Evolutionary conservation across 306 rosid species (phyloP).

Genomic region (Myrica gale): DNA sequence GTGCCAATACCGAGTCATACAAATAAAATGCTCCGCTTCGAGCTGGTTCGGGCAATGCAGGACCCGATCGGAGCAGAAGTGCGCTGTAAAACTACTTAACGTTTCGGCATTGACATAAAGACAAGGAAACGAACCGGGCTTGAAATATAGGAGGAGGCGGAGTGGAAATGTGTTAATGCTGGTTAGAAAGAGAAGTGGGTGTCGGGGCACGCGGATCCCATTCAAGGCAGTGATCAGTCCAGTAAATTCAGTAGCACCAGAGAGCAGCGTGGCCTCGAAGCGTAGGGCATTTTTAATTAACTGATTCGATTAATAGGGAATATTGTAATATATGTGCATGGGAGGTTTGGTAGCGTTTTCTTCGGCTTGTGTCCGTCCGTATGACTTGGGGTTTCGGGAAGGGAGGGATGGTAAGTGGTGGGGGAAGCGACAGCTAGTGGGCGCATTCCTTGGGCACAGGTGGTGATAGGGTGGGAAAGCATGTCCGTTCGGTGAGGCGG

Average conservation of each 20-base stretch:
- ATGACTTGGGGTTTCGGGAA: too few relatives aligned
- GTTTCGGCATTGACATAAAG: constrained; percentile 40
- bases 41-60: constrained; percentile 16
- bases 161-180: constrained; percentile 39
- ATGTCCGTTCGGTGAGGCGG: constrained; percentile 43
- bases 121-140: constrained; percentile 1
- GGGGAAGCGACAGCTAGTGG: too few relatives aligned
- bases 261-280: constrained; percentile 11
- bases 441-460: too few relatives aligned
- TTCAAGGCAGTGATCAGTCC: constrained; percentile 38
- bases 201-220: constrained; percentile 42
- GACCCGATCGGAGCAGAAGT: constrained; percentile 32
- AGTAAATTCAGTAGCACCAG: constrained; percentile 20
- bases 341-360: too few relatives aligned
- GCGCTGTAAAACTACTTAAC: not conserved
- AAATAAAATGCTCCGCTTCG: constrained; percentile 5
- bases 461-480: constrained; percentile 37
- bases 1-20: not conserved
- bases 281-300: too few relatives aligned
- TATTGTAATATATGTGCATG: too few relatives aligned
- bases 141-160: not conserved
- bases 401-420: too few relatives aligned
- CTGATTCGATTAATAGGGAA: too few relatives aligned
- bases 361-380: too few relatives aligned
- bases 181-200: constrained; percentile 29